phyloP scores from a whole-genome alignment of 257 asterid genomes.

The Solanum chmielewskii region DNA sequence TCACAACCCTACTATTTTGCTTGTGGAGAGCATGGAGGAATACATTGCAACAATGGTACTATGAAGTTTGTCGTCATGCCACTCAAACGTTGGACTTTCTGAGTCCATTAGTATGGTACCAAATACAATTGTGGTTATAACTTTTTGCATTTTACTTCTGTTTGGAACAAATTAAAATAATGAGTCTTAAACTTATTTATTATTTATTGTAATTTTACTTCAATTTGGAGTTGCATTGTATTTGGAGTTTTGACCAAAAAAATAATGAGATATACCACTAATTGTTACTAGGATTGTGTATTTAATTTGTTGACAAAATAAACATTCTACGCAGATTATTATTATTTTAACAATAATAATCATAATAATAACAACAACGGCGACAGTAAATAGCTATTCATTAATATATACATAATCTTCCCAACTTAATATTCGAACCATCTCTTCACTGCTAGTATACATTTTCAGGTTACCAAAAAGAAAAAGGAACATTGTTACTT shows the following conservation, averaged over 20 bases:
- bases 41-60: constrained; percentile 59
- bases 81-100: constrained; percentile 22
- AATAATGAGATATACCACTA: not conserved
- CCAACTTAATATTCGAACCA: too few species aligned
- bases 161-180: not conserved
- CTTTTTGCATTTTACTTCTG: not conserved
- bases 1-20: constrained; percentile 58
- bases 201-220: not conserved
- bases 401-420: too few species aligned
- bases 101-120: too few species aligned
- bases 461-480: too few species aligned
- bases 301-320: too few species aligned
- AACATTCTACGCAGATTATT: too few species aligned
- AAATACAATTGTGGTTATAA: not conserved
- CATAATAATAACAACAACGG: too few species aligned
- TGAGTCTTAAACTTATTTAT: not conserved
- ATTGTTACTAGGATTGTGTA: too few species aligned
- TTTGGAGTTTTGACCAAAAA: not conserved
- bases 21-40: constrained; percentile 49
- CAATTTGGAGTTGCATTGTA: not conserved
- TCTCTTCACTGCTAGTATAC: too few species aligned
- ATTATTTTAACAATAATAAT: too few species aligned
- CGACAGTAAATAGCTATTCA: too few species aligned
- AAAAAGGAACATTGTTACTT: too few species aligned
- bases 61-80: constrained; percentile 76